Conservation (phyloP, 306 rosid species). For the Urtica urens region DNA sequence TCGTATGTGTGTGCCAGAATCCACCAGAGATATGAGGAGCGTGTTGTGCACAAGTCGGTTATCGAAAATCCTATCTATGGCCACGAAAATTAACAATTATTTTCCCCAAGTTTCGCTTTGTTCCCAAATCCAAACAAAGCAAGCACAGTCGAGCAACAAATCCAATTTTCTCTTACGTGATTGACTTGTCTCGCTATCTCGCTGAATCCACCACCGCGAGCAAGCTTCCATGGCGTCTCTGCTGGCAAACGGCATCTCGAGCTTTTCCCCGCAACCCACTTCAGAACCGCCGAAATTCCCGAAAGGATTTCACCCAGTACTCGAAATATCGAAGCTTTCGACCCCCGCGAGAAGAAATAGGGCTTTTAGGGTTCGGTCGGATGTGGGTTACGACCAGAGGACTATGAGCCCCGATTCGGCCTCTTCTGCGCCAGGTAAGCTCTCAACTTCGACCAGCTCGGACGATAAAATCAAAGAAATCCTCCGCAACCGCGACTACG, state of each 20-base stretch:
- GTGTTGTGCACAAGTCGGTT: conserved; percentile 22
- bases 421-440: conserved; percentile 26
- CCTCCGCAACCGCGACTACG: conserved; percentile 72
- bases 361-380: conserved; percentile 41
- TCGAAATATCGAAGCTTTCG: conserved; percentile 15
- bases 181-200: not conserved
- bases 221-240: conserved; percentile 62
- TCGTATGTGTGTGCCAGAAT: not conserved
- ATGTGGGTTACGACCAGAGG: conserved; percentile 34
- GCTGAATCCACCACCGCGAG: not conserved
- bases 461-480: conserved; percentile 63
- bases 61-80: conserved; percentile 5
- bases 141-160: too few relatives aligned
- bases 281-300: conserved; percentile 23
- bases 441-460: conserved; percentile 21
- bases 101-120: not conserved
- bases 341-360: conserved; percentile 12
- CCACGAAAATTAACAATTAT: not conserved
- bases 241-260: conserved; percentile 45
- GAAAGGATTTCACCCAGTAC: conserved; percentile 23
- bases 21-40: not conserved
- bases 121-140: not conserved
- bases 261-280: conserved; percentile 42
- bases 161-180: not conserved
- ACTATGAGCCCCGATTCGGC: conserved; percentile 10